Evolutionary conservation across 176 grass and related monocot genomes (phyloP).

Genomic region (Carex cristatella): DNA sequence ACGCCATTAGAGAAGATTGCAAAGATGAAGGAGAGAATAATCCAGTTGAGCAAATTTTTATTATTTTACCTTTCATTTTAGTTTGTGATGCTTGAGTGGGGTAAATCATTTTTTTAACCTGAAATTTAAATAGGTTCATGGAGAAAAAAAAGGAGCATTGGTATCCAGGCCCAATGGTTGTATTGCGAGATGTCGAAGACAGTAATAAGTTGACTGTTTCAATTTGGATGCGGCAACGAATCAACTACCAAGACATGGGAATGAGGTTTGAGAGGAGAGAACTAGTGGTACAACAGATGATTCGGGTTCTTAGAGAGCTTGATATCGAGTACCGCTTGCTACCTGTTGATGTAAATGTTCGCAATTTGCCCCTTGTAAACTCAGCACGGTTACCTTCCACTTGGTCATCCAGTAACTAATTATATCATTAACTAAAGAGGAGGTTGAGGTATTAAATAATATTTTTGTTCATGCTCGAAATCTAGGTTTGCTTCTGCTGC

Average conservation of each 20-base stretch:
- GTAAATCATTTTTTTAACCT: background rate
- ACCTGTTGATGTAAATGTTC: constrained; percentile 68
- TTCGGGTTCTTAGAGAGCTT: constrained; percentile 65
- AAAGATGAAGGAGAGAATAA: constrained; percentile 77
- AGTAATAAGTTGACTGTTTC: constrained; percentile 64
- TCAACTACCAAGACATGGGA: constrained; percentile 90
- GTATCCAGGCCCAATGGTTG: constrained; percentile 69
- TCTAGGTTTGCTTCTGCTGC: constrained; percentile 15
- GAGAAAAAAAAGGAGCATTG: constrained; percentile 94
- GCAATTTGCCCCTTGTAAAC: constrained; percentile 40
- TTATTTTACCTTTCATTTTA: background rate
- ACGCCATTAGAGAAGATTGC: constrained; percentile 74
- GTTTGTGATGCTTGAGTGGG: background rate
- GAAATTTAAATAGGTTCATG: constrained; percentile 48
- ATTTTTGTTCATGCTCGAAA: background rate
- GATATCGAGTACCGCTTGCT: constrained; percentile 85
- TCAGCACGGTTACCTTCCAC: constrained; percentile 63
- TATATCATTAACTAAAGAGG: background rate
- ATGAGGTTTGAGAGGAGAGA: constrained; percentile 66
- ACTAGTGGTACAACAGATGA: constrained; percentile 76
- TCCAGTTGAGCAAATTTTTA: constrained; percentile 38
- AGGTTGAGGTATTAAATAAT: background rate
- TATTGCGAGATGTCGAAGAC: constrained; percentile 68
- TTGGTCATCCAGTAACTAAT: constrained; percentile 38
- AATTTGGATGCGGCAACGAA: constrained; percentile 83